Conservation (phyloP, 768 basidiomycete species). For the Psilocybe tampanensis region DNA sequence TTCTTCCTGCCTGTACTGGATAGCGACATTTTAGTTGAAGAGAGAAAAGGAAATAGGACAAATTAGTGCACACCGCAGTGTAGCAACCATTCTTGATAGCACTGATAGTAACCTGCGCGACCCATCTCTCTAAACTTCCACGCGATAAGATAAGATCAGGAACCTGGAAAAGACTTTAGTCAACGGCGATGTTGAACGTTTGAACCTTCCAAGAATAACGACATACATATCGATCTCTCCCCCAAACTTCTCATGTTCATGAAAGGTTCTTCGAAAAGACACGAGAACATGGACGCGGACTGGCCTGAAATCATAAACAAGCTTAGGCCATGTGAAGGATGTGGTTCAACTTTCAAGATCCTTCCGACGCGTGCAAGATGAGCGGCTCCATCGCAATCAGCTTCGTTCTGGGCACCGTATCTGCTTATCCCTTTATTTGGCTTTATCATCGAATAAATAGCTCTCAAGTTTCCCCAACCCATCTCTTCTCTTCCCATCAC, state of each 20-base stretch:
- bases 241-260: not conserved
- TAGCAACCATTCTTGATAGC: too few species aligned
- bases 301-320: not conserved
- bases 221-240: not conserved
- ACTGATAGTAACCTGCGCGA: too few species aligned
- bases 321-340: not conserved
- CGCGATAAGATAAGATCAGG: too few species aligned
- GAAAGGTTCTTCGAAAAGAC: not conserved
- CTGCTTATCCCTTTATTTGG: slow-evolving; percentile 2
- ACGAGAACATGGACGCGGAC: not conserved
- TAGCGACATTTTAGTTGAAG: slow-evolving; percentile 4
- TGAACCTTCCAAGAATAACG: not conserved
- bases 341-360: slow-evolving; percentile 11
- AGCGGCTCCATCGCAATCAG: slow-evolving; percentile 5
- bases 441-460: slow-evolving; percentile 10
- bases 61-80: too few species aligned
- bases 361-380: slow-evolving; percentile 13
- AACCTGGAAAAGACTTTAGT: too few species aligned
- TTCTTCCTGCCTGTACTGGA: slow-evolving; percentile 16
- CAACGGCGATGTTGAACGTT: too few species aligned
- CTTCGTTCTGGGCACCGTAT: slow-evolving; percentile 9
- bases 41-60: slow-evolving; percentile 1
- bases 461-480: not conserved
- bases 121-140: too few species aligned
- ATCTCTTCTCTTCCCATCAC: slow-evolving; percentile 24